A percentile compares a stretch with the other conserved stretches of the same genome.
Evolutionary conservation across 306 rosid genomes (phyloP).

Genomic region (Begonia loranthoides): DNA sequence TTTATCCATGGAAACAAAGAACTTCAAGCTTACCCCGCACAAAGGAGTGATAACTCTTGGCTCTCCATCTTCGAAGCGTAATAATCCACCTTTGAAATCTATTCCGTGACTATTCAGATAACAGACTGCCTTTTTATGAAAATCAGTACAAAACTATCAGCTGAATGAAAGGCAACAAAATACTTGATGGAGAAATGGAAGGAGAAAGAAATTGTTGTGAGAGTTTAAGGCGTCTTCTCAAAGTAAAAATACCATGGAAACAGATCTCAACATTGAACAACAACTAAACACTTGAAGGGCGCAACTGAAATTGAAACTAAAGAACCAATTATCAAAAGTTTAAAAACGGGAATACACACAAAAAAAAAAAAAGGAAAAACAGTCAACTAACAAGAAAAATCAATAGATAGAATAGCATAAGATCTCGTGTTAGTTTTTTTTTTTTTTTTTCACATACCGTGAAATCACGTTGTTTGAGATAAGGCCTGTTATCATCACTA

Average conservation of each 20-base stretch:
- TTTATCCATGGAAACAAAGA: background rate
- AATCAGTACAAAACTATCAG: constrained; percentile 17
- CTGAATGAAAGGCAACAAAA: constrained; percentile 3
- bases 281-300: too few species aligned
- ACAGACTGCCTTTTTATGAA: constrained; percentile 73
- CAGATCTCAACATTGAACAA: too few species aligned
- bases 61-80: constrained; percentile 76
- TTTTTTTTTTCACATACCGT: constrained; percentile 35
- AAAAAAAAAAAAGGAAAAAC: too few species aligned
- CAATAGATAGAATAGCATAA: background rate
- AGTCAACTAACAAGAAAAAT: too few species aligned
- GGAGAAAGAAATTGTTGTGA: background rate
- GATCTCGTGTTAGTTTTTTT: background rate
- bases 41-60: constrained; percentile 46
- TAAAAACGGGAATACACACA: too few species aligned
- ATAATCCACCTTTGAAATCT: constrained; percentile 75
- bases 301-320: too few species aligned
- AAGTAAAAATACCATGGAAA: too few species aligned
- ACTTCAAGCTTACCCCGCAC: constrained; percentile 57
- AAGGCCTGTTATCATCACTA: constrained; percentile 83
- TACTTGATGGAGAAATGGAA: background rate
- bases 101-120: constrained; percentile 52
- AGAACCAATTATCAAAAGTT: too few species aligned
- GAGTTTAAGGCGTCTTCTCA: too few species aligned
- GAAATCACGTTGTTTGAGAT: constrained; percentile 73